phyloP scores from a whole-genome alignment of 495 filamentous ascomycete species.

The Podospora tetraspora region DNA sequence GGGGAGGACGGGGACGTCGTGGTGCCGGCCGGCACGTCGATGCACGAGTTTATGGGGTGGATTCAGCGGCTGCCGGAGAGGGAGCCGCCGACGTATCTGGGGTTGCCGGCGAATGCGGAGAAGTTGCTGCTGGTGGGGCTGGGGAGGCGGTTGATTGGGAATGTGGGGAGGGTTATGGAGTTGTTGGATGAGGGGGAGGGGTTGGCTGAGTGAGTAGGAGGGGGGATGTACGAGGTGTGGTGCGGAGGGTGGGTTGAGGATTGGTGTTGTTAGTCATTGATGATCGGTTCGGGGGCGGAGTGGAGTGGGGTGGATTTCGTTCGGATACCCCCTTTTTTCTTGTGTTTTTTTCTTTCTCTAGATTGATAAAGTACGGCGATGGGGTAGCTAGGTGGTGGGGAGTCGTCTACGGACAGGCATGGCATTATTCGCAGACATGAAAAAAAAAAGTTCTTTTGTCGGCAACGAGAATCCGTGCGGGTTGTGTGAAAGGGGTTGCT shows the following conservation, averaged over 20 bases:
- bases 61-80: constrained; percentile 87
- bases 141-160: constrained; percentile 76
- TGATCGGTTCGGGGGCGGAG: too few relatives aligned
- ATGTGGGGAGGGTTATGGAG: constrained; percentile 74
- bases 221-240: background rate
- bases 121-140: constrained; percentile 89
- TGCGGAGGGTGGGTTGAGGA: background rate
- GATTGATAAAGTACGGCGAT: background rate
- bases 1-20: constrained; percentile 49
- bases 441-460: background rate
- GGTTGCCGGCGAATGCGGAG: constrained; percentile 92
- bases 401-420: background rate
- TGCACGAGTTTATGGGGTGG: constrained; percentile 87
- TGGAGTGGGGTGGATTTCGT: constrained; percentile 47
- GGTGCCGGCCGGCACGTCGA: constrained; percentile 71
- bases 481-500: too few relatives aligned
- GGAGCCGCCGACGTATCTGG: constrained; percentile 95
- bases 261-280: too few relatives aligned
- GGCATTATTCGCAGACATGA: background rate
- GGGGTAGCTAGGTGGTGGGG: background rate
- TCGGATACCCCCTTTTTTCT: constrained; percentile 11
- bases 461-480: too few relatives aligned
- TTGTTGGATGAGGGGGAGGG: constrained; percentile 93
- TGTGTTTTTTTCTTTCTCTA: background rate
- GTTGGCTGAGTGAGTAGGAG: constrained; percentile 61